Percentiles rank a stretch among this genome's conserved stretches.
Conservation (phyloP, 1,284 basidiomycete species). For the Austroboletus novae-zelandiae region DNA sequence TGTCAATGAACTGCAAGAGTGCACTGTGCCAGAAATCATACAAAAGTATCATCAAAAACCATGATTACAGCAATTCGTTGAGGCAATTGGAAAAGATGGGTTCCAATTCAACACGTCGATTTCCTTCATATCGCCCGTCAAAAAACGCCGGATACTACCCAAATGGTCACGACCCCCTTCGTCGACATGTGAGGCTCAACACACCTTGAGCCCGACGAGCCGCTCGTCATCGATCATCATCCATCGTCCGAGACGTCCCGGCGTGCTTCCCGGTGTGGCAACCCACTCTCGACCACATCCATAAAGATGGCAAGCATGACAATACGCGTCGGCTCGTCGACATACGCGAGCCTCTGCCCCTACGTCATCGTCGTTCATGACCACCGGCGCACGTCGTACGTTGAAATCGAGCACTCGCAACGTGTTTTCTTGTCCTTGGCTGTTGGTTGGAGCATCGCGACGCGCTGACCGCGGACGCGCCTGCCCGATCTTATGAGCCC, state of each 20-base stretch:
- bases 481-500: constrained; percentile 19
- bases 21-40: too few species aligned
- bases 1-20: too few species aligned
- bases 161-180: too few species aligned
- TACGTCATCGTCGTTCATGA: too few species aligned
- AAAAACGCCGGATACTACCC: too few species aligned
- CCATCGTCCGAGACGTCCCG: constrained; percentile 16
- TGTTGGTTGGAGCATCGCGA: constrained; percentile 32
- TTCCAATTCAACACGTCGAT: too few species aligned
- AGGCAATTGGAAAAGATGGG: too few species aligned
- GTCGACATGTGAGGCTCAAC: too few species aligned
- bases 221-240: constrained; percentile 41
- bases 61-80: too few species aligned
- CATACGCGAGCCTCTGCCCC: neutral
- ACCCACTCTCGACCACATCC: constrained; percentile 19
- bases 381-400: constrained; percentile 4
- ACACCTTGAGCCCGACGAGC: too few species aligned
- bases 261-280: constrained; percentile 20
- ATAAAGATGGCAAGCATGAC: constrained; percentile 18
- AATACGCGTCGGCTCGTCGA: constrained; percentile 16
- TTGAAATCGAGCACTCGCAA: constrained; percentile 42
- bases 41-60: too few species aligned
- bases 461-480: constrained; percentile 45
- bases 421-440: constrained; percentile 10
- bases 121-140: too few species aligned